Evolutionary conservation across 2,329 filamentous ascomycete species (phyloP), one percentile per base, ranked within the genome.

Genomic region (Lecanosticta acicola): DNA sequence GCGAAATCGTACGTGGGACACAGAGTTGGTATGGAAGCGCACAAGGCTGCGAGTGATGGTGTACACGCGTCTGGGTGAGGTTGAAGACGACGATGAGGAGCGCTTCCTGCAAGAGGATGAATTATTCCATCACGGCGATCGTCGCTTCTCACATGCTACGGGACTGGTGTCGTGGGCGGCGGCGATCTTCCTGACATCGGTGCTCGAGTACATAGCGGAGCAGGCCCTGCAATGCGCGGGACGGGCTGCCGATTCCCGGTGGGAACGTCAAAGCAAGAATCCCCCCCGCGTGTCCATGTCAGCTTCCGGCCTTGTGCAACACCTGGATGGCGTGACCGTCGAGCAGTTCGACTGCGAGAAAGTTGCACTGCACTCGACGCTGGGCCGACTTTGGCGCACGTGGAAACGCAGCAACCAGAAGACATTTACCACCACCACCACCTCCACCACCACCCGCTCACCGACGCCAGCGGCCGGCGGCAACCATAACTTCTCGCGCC

Each of bases 21-120:
- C 94, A n/a, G 87, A 96, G 63, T 76, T 90, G 45, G 84, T 90
- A 14, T 98, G 93, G 90, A 96, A 94, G 71, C 80, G 93, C 56
- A 93, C 90, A 0, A 81, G 93, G 44, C 71, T 98, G 59, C 81
- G 93, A 50, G 95, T 93, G 66, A 98, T 98, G 93, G 91, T 98
- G 17, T 97, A 97, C 66, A 97, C 90, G 7, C 90, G 93, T 7
- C 74, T 98, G 4, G 93, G 93, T 36, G 91, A 98, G 62, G 83
- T 98, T 77, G 94, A 98, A 66, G 93, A 98, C 69, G 90, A 97
- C 56, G 93, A 98, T 55, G 93, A 97, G 66, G 91, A 96, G 62
- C 81, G 83, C 41, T 87, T 87, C 61, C 85, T 94, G 63, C 82
- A 89, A 54, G 81, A 88, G 59, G 88, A 93, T 46, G 79, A 86